Evolutionary conservation across 2,329 filamentous ascomycete species (phyloP).

Genomic region (Lachnellula suecica): DNA sequence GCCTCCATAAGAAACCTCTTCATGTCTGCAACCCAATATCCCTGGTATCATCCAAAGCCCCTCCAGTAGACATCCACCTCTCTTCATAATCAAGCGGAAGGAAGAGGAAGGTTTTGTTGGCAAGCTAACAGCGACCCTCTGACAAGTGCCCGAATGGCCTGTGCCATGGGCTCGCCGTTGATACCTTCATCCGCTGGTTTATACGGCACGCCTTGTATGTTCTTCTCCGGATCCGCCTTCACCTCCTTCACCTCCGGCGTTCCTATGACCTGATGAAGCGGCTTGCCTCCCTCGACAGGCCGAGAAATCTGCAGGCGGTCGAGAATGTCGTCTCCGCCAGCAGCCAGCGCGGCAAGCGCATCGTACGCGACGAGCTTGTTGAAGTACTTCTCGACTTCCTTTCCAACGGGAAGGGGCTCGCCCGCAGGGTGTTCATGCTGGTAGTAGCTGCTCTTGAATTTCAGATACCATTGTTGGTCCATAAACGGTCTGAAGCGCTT

Average conservation of each 20-base stretch:
- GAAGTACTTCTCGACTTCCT: constrained; percentile 25
- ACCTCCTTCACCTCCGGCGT: neutral
- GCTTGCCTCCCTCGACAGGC: neutral
- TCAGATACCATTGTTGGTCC: constrained; percentile 26
- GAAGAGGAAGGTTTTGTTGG: neutral
- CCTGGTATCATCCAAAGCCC: too few relatives aligned
- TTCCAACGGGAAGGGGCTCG: constrained; percentile 13
- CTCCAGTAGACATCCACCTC: too few relatives aligned
- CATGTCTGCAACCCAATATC: too few relatives aligned
- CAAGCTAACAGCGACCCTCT: constrained; percentile 3
- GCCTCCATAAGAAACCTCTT: too few relatives aligned
- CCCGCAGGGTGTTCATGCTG: constrained; percentile 1
- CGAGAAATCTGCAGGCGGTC: neutral
- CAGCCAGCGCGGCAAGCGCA: constrained; percentile 28
- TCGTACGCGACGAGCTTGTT: constrained; percentile 29
- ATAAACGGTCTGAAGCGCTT: constrained; percentile 20
- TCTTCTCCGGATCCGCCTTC: neutral
- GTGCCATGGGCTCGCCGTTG: constrained; percentile 3
- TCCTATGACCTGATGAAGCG: constrained; percentile 3
- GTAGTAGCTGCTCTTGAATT: constrained; percentile 21
- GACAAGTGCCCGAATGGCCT: constrained; percentile 2
- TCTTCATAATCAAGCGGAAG: too few relatives aligned
- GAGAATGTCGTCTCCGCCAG: constrained; percentile 25
- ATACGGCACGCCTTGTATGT: neutral
- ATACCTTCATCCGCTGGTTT: neutral